Base-by-base conservation (phyloP, 1,284 basidiomycete species). In the Sanghuangporus weigelae region DNA sequence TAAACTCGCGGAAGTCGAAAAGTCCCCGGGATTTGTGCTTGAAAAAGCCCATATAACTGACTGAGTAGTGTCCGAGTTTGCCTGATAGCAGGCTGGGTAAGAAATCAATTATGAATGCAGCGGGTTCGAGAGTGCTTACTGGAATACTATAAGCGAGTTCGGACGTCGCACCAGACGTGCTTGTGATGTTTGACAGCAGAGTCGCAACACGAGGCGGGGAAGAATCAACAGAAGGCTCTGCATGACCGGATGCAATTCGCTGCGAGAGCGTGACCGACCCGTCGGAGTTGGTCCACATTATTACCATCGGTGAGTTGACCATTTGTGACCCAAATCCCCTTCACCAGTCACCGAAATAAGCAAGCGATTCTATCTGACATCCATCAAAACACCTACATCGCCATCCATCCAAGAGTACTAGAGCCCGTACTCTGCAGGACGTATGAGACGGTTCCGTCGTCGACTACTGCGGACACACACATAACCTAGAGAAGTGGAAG, bases 261-360 rank as follows among this genome's bases (percentile, higher is more conserved):
- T 89, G 87, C 12, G 84, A 86, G 36, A 89, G 73, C 10, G 84
- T 85, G 50, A 85, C 75, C 1, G 77, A 73, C 7, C 81, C 81
- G 66, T 84, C 79, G 11, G 73, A 71, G 68, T 86, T 85, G 7
- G 81, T 74, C 87, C 87, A 90, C 73, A 84, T 80, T 53, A 90
- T 83, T 58, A 88, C 82, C 83, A 88, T 84, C 0, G 83, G 81
- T 10, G 80, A 75, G 65, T 77, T 71, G 7, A 76, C 70, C 85
- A 87, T 87, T 56, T 72, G 68, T 0, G 66, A 68, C 8, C 85
- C 85, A 68, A 85, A 86, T 1, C 85, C 85, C 68, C 82, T 84
- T 63, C 10, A 38, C 60, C 48, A 44, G n/a, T 19, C 64, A 31
- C 26, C 26, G 51, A 68, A 68, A 44, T 16, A 5, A 42, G 67